Percentiles rank a stretch among this genome's conserved stretches.
Conservation (phyloP, 768 basidiomycete species). For the Leucogyrophana mollusca region DNA sequence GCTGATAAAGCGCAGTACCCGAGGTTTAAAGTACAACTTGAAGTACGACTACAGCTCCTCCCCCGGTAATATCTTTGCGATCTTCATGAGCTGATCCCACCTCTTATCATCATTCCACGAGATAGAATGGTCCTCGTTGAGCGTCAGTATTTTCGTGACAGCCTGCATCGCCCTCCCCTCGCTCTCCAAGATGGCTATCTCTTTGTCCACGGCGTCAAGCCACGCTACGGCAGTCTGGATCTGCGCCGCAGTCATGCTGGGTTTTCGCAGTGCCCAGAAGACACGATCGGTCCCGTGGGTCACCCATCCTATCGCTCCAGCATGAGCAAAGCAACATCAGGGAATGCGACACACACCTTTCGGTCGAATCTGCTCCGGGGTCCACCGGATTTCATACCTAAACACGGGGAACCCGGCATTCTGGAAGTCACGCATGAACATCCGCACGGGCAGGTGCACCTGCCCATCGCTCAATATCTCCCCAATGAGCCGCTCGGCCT, state of each 20-base stretch:
- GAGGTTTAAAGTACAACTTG: no score
- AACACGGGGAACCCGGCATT: conserved; percentile 58
- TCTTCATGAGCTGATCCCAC: conserved; percentile 51
- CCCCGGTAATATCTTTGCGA: conserved; percentile 29
- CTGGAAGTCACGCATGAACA: conserved; percentile 61
- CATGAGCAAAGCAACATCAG: no score
- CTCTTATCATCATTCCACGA: conserved; percentile 52
- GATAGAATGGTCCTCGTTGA: conserved; percentile 51
- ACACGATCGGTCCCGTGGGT: conserved; percentile 67
- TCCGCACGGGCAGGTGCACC: conserved; percentile 64
- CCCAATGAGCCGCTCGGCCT: conserved; percentile 49
- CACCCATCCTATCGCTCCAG: conserved; percentile 49
- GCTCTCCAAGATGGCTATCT: conserved; percentile 40
- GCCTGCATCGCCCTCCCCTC: conserved; percentile 28
- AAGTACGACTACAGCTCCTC: conserved; percentile 14
- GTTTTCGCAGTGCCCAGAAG: conserved; percentile 59
- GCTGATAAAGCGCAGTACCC: background rate
- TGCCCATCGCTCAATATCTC: conserved; percentile 60
- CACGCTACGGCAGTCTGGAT: conserved; percentile 50
- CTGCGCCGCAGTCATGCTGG: conserved; percentile 47
- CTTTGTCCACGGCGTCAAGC: conserved; percentile 49
- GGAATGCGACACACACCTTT: conserved; percentile 39
- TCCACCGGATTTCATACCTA: conserved; percentile 70
- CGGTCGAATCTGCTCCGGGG: conserved; percentile 56
- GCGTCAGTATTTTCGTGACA: conserved; percentile 42